Conservation (phyloP, 1,284 basidiomycete genomes). For the Apiotrichum montevideense region DNA sequence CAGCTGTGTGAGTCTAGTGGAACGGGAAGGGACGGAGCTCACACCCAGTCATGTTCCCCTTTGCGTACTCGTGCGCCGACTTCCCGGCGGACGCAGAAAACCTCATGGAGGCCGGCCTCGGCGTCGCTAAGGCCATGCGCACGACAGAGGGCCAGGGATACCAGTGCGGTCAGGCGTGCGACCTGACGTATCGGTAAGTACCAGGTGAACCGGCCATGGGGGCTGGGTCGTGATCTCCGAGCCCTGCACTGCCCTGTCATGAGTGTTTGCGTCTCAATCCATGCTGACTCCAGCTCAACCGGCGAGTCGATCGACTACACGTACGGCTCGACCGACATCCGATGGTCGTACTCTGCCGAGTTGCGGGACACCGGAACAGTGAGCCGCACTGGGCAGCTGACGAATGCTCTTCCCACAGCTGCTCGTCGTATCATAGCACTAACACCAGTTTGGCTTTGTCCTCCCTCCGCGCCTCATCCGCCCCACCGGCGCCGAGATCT, state of each 20-base stretch:
- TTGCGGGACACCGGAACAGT: slow-evolving; percentile 76
- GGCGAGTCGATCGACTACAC: slow-evolving; percentile 74
- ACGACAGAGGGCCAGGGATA: slow-evolving; percentile 53
- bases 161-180: slow-evolving; percentile 62
- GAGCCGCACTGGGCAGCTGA: slow-evolving; percentile 31
- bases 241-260: background rate
- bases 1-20: slow-evolving; percentile 61
- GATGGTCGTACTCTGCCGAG: slow-evolving; percentile 71
- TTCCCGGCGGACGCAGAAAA: slow-evolving; percentile 72
- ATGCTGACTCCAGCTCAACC: slow-evolving; percentile 37
- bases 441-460: slow-evolving; percentile 65
- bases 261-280: too few relatives aligned
- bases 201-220: background rate
- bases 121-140: slow-evolving; percentile 60
- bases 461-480: slow-evolving; percentile 66
- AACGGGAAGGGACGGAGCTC: background rate
- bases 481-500: slow-evolving; percentile 70
- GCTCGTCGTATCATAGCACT: background rate
- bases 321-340: slow-evolving; percentile 60
- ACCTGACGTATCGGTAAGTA: slow-evolving; percentile 58
- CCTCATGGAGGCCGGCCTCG: slow-evolving; percentile 67
- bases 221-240: background rate
- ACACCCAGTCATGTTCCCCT: slow-evolving; percentile 57
- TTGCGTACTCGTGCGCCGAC: slow-evolving; percentile 63
- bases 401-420: background rate